Base-by-base conservation (phyloP, 345 rosid species). In the Ceriops decandra region DNA sequence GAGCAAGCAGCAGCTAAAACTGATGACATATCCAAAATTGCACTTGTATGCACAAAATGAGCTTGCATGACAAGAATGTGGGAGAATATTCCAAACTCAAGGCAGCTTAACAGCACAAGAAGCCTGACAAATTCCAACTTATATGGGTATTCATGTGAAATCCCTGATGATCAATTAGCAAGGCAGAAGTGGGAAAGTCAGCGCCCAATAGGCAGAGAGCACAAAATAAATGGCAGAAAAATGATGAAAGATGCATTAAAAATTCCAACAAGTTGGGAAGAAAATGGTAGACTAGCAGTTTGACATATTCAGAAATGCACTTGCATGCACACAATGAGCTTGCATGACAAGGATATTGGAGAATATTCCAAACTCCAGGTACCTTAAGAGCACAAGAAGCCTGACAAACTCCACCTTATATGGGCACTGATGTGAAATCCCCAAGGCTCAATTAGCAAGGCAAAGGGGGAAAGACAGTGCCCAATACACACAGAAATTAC, bases 281-380 rank as follows among this genome's bases (percentile, higher is more conserved):
- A 36, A 36, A 38, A 10, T 9, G 47, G 16, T 38, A 38, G 47
- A 38, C 47, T 38, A 38, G 47, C 47, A 38, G 47, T 1, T 9
- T 13, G 27, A 26, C 27, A 54, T 9, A 22, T 22, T 38, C 4
- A 2, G 16, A 38, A 38, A 9, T 10, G 47, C 47, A 5, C 17
- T 0, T 15, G n/a, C 13, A 33, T 7, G 16, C 20, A 33, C 13
- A 27, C 47, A 3, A 6, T 1, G 15, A 21, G 17, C 28, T 52
- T 11, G 4, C 15, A 33, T 2, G 46, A 19, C 20, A 28, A 30
- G 58, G 11, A 82, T 66, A 73, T 81, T 22, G 74, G 74, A 76
- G 79, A 16, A 62, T 76, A 81, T 83, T 79, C 81, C 80, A 80
- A 81, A 81, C 83, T 72, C 83, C 81, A 67, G 63, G 71, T 76